A percentile compares a stretch with the other conserved stretches of the same genome.
Conservation (phyloP, 73 alveolate genomes). For the Paramecium tetraurelia region DNA sequence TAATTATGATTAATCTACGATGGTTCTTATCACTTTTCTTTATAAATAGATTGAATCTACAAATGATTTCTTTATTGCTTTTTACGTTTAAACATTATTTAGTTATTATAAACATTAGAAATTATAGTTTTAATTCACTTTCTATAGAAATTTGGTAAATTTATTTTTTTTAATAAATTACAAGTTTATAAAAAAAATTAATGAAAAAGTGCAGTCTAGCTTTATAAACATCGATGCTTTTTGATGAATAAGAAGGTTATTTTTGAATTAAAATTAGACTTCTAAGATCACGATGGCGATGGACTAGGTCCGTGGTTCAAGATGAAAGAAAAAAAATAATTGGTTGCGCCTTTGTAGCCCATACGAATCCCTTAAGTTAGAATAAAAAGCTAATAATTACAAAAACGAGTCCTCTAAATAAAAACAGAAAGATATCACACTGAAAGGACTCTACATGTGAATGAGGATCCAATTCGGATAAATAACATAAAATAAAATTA, state of each 20-base stretch:
- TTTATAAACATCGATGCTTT: not conserved
- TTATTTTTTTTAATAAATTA: not conserved
- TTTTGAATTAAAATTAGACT: not conserved
- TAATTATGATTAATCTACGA: no score
- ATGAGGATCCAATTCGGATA: not conserved
- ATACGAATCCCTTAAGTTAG: not conserved
- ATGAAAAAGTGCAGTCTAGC: not conserved
- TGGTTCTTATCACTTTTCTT: not conserved
- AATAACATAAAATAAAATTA: not conserved
- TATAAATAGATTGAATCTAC: not conserved
- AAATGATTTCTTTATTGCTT: not conserved
- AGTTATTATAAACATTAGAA: not conserved
- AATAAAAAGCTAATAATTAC: not conserved
- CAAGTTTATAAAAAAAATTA: not conserved
- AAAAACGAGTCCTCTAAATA: not conserved
- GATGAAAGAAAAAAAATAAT: not conserved
- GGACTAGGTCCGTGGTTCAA: not conserved
- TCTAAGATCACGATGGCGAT: not conserved
- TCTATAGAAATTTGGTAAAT: not conserved
- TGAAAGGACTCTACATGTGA: not conserved
- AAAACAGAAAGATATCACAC: not conserved
- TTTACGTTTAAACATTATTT: not conserved
- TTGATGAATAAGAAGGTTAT: not conserved
- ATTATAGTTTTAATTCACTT: not conserved
- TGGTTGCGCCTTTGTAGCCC: not conserved